A percentile compares a stretch with the other conserved stretches of the same genome.
Conservation (phyloP, 140 eudicot genomes). For the Eryngium alpinum region DNA sequence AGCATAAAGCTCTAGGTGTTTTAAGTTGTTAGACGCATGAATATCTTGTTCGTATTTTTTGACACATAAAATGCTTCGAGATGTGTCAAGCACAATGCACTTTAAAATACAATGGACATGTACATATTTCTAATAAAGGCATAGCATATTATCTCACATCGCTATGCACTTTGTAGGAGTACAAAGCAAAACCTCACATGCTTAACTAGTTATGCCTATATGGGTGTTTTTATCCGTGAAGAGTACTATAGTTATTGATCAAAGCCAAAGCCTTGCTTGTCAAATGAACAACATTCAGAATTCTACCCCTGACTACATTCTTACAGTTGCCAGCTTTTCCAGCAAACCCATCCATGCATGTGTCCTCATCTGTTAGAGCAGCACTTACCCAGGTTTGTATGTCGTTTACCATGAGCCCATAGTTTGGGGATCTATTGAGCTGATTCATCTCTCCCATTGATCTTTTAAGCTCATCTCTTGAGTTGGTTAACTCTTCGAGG, state of each 20-base stretch:
- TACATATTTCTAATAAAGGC: too few relatives aligned
- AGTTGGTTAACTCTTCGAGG: slow-evolving; percentile 31
- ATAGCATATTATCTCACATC: not conserved
- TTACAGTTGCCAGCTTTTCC: slow-evolving; percentile 23
- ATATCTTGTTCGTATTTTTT: too few relatives aligned
- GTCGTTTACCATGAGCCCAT: slow-evolving; percentile 30
- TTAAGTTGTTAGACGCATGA: too few relatives aligned
- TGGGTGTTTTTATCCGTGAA: slow-evolving; percentile 5
- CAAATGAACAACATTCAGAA: slow-evolving; percentile 37
- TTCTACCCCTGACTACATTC: slow-evolving; percentile 36
- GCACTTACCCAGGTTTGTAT: slow-evolving; percentile 66
- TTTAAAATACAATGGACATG: not conserved
- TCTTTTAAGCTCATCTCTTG: slow-evolving; percentile 26
- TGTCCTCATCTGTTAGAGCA: slow-evolving; percentile 55
- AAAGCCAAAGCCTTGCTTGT: slow-evolving; percentile 66
- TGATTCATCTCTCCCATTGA: slow-evolving; percentile 40
- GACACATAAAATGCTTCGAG: not conserved
- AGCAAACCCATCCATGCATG: slow-evolving; percentile 55
- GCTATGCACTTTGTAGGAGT: not conserved
- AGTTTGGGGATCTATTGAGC: slow-evolving; percentile 31
- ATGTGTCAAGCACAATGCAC: not conserved
- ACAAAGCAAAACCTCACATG: not conserved
- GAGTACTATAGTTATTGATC: slow-evolving; percentile 36
- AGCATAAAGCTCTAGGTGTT: too few relatives aligned
- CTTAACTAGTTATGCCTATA: not conserved